A percentile compares a stretch with the other conserved stretches of the same genome.
Conservation (phyloP, 768 basidiomycete genomes). For the Boletus bicolor region DNA sequence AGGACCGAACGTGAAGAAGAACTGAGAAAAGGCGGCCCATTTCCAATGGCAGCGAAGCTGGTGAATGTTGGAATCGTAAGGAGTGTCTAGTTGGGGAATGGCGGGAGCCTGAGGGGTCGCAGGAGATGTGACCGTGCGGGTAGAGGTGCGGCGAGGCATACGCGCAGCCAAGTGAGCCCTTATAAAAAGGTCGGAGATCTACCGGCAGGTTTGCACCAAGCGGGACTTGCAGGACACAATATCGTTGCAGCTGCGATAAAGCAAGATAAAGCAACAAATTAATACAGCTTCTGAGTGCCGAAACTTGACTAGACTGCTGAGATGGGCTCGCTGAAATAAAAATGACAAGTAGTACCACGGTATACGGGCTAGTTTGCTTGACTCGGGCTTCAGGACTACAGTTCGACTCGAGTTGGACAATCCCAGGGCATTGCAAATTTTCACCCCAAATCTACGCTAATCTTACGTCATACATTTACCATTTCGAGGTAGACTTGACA, state of each 20-base stretch:
- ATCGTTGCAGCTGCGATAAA: conserved; percentile 18
- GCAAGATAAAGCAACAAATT: conserved; percentile 23
- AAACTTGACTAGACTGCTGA: conserved; percentile 13
- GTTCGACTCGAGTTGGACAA: conserved; percentile 1
- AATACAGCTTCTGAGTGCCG: conserved; percentile 6
- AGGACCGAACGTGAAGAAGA: conserved; percentile 79
- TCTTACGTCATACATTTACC: conserved; percentile 24
- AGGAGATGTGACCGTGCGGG: conserved; percentile 35
- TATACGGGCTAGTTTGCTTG: neutral
- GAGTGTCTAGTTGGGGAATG: conserved; percentile 26
- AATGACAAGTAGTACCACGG: conserved; percentile 1
- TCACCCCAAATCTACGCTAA: conserved; percentile 12
- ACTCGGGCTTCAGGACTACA: conserved; percentile 1
- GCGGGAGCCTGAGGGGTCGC: conserved; percentile 30
- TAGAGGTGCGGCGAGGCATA: conserved; percentile 59
- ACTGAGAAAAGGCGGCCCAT: conserved; percentile 91
- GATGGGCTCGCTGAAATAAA: conserved; percentile 12
- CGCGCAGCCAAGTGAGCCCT: conserved; percentile 34
- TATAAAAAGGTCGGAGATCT: conserved; percentile 39
- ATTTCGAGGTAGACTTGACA: conserved; percentile 6
- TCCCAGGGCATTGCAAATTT: conserved; percentile 10
- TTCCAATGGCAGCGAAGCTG: conserved; percentile 79
- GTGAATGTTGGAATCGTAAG: conserved; percentile 39
- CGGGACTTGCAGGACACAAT: conserved; percentile 19
- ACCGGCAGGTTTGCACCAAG: conserved; percentile 25